phyloP scores from a whole-genome alignment of 768 basidiomycete genomes.

The Kwoniella mangroviensis region DNA sequence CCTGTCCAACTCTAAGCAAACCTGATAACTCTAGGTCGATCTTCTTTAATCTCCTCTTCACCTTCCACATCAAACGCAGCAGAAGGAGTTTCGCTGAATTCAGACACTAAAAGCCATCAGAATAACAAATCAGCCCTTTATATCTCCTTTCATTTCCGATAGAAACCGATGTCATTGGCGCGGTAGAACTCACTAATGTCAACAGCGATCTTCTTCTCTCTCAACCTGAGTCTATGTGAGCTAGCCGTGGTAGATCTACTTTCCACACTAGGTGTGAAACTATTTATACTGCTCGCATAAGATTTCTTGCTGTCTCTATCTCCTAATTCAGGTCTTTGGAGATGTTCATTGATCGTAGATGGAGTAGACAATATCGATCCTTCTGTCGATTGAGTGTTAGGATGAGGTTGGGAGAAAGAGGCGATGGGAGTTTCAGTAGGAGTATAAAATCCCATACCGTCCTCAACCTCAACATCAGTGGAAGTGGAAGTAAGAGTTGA shows the following conservation, averaged over 20 bases:
- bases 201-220: conserved; percentile 26
- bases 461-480: background rate
- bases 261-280: conserved; percentile 5
- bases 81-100: conserved; percentile 23
- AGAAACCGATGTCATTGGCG: background rate
- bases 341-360: conserved; percentile 11
- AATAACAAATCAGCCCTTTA: background rate
- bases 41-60: conserved; percentile 31
- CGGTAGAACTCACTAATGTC: conserved; percentile 37
- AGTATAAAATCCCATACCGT: background rate
- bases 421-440: conserved; percentile 1
- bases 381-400: conserved; percentile 4
- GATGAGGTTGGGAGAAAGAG: background rate
- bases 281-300: conserved; percentile 19
- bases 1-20: conserved; percentile 26
- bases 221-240: conserved; percentile 13
- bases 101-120: conserved; percentile 14
- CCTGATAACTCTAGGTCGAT: conserved; percentile 30
- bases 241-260: conserved; percentile 19
- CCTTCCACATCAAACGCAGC: conserved; percentile 19
- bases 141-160: no score
- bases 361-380: conserved; percentile 12
- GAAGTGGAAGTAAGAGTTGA: background rate
- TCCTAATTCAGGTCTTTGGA: background rate
- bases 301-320: background rate